Percentiles rank a stretch among this genome's conserved stretches.
Evolutionary conservation across 169 alveolate species (phyloP).

Genomic region (Eimeria falciformis): DNA sequence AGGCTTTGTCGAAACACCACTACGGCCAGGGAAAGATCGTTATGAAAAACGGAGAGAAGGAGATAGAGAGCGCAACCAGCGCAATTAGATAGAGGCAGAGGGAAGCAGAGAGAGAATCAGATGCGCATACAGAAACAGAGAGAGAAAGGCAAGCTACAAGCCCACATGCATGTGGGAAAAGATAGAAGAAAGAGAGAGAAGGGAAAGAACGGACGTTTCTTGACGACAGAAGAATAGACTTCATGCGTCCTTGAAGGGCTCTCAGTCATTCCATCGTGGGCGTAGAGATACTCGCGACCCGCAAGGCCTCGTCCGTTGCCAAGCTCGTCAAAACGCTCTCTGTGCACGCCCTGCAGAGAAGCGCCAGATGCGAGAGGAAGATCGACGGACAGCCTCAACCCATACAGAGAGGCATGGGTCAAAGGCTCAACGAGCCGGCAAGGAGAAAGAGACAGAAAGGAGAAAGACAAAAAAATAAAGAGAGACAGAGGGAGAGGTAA

Average conservation of each 20-base stretch:
- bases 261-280: slow-evolving; percentile 87
- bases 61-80: not conserved
- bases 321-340: slow-evolving; percentile 89
- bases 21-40: too few relatives aligned
- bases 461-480: not conserved
- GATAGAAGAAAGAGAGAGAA: not conserved
- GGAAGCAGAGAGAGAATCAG: not conserved
- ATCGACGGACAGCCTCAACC: not conserved
- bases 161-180: too few relatives aligned
- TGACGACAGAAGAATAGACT: slow-evolving; percentile 86
- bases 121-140: not conserved
- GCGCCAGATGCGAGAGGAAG: slow-evolving; percentile 32
- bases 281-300: slow-evolving; percentile 86
- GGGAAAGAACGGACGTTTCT: too few relatives aligned
- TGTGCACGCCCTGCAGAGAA: slow-evolving; percentile 83
- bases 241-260: slow-evolving; percentile 85
- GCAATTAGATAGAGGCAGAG: not conserved
- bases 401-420: not conserved
- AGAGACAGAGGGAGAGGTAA: not conserved
- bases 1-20: too few relatives aligned
- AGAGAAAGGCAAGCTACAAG: not conserved
- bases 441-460: not conserved
- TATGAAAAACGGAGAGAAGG: not conserved
- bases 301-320: slow-evolving; percentile 90
- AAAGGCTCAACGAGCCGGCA: not conserved